These are phyloP conservation scores for Anthoceros angustus DNA, from an alignment of 225 moss, liverwort and hornwort species.

Conservation along the genomic window DNA sequence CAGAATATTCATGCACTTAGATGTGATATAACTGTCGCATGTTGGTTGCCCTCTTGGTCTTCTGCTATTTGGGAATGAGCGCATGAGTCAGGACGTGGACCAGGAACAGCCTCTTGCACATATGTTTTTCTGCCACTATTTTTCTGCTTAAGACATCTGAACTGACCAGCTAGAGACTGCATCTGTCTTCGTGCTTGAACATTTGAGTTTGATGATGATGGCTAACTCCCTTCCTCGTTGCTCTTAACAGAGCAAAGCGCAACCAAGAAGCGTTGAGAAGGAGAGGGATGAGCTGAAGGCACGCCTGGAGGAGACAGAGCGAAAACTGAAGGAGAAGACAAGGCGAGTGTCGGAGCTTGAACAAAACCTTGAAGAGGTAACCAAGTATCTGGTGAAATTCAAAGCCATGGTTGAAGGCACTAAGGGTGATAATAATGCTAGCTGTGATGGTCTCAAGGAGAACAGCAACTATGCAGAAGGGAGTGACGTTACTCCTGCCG, in stretches of 20 bases:
- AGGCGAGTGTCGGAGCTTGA: conserved; percentile 87
- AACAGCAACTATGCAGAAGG: conserved; percentile 48
- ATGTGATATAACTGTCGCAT: too few relatives aligned
- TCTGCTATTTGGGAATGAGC: too few relatives aligned
- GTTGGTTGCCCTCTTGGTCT: too few relatives aligned
- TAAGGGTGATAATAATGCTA: conserved; percentile 31
- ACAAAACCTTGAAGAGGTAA: conserved; percentile 90
- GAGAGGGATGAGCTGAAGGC: conserved; percentile 98
- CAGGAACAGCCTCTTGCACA: too few relatives aligned
- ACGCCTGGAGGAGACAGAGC: conserved; percentile 84
- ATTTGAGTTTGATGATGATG: background rate
- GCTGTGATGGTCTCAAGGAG: conserved; percentile 49
- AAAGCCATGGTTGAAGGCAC: conserved; percentile 96
- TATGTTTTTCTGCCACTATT: too few relatives aligned
- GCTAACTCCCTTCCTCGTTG: background rate
- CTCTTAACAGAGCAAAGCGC: conserved; percentile 58
- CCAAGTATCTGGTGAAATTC: conserved; percentile 74
- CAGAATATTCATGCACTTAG: too few relatives aligned
- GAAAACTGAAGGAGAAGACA: conserved; percentile 78
- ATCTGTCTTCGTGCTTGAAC: too few relatives aligned
- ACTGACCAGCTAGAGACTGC: too few relatives aligned
- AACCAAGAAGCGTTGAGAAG: conserved; percentile 86
- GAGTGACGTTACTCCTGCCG: conserved; percentile 58
- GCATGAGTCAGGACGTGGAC: too few relatives aligned
- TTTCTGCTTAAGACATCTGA: too few relatives aligned